Percentiles rank a stretch among this genome's conserved stretches.
Conservation (phyloP, 306 rosid genomes). For the Abrus pulchellus region DNA sequence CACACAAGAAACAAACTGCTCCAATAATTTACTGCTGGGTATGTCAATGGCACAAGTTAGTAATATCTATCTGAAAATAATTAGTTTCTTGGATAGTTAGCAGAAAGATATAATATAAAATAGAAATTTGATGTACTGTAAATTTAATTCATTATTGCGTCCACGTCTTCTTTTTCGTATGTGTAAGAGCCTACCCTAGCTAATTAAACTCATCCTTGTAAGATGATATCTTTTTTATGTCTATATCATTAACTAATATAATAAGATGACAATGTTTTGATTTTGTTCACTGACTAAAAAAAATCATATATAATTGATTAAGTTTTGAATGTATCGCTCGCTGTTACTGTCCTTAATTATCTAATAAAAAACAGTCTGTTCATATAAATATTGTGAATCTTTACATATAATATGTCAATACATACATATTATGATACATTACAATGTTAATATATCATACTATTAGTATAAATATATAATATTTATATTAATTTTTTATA, state of each 20-base stretch:
- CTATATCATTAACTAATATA: background rate
- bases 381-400: no score
- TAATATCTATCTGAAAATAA: background rate
- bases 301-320: no score
- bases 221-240: background rate
- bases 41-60: constrained; percentile 20
- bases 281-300: no score
- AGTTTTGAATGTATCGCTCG: no score
- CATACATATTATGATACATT: no score
- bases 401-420: no score
- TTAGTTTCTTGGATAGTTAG: background rate
- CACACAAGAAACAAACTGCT: constrained; percentile 39
- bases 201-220: background rate
- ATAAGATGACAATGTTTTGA: background rate
- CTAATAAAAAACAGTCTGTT: no score
- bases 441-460: no score
- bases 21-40: background rate
- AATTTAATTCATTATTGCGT: constrained; percentile 8
- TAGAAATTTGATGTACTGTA: background rate
- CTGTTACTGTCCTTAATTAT: no score
- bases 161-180: constrained; percentile 14
- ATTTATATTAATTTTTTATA: no score
- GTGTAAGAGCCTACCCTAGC: background rate
- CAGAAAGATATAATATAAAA: background rate
- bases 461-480: no score